Conservation (phyloP, 495 filamentous ascomycete species). For the Neurospora discreta region DNA sequence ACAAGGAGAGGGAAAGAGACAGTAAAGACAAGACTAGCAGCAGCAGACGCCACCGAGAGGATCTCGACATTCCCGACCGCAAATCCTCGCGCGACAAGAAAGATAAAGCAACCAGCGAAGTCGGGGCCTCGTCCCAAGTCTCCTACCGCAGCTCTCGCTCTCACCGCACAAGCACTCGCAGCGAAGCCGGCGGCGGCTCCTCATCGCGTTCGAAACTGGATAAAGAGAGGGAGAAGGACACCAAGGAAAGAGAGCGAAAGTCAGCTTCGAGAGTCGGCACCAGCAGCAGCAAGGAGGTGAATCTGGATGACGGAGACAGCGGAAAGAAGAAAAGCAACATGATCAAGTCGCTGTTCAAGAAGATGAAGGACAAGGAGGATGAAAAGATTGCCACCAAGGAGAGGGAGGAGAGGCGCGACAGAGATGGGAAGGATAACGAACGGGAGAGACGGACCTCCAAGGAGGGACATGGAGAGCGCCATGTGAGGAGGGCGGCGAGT, state of each 20-base stretch:
- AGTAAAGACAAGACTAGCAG: conserved; percentile 7
- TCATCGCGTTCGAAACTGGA: neutral
- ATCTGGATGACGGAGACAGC: conserved; percentile 7
- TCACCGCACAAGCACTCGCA: conserved; percentile 14
- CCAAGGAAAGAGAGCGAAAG: conserved; percentile 4
- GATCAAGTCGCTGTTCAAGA: conserved; percentile 41
- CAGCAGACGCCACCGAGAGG: conserved; percentile 1
- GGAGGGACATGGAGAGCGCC: neutral
- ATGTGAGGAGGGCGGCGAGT: neutral
- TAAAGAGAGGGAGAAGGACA: conserved; percentile 1
- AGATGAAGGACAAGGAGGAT: conserved; percentile 34
- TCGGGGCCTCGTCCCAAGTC: neutral
- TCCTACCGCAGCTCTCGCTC: conserved; percentile 14
- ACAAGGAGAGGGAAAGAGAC: conserved; percentile 19
- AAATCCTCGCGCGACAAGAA: neutral
- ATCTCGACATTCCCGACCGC: neutral
- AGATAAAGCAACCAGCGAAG: neutral
- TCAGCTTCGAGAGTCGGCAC: neutral
- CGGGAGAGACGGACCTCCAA: neutral
- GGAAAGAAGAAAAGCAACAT: conserved; percentile 39
- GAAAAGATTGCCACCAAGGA: conserved; percentile 10
- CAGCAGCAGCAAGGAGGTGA: conserved; percentile 14
- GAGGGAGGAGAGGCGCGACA: neutral
- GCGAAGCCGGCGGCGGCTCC: conserved; percentile 8
- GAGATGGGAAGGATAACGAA: neutral